phyloP scores from a whole-genome alignment of 2,329 filamentous ascomycete genomes.

The Beauveria australis region DNA sequence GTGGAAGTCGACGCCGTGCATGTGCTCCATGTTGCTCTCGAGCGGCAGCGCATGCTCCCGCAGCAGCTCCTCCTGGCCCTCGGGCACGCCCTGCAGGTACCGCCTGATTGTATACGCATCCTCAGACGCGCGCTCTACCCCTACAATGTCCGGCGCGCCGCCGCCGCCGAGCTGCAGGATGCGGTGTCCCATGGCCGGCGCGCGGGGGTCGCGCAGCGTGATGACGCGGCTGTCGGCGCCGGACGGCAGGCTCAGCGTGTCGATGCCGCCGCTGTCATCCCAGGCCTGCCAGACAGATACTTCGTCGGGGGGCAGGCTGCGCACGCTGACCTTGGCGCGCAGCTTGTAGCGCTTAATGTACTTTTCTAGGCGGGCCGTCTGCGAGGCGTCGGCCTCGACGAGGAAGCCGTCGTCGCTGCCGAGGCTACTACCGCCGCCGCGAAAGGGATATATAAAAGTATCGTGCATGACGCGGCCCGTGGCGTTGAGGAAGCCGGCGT shows the following conservation, averaged over 20 bases:
- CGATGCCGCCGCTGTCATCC: slow-evolving; percentile 38
- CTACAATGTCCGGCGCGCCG: slow-evolving; percentile 24
- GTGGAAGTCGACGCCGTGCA: slow-evolving; percentile 79
- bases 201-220: slow-evolving; percentile 42
- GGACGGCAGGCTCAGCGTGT: neutral
- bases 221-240: slow-evolving; percentile 18
- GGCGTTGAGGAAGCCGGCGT: slow-evolving; percentile 79
- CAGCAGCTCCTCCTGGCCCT: slow-evolving; percentile 74
- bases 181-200: slow-evolving; percentile 48
- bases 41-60: slow-evolving; percentile 67
- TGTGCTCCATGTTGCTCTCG: slow-evolving; percentile 82
- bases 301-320: slow-evolving; percentile 57
- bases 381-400: slow-evolving; percentile 70
- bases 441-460: slow-evolving; percentile 73
- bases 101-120: slow-evolving; percentile 65
- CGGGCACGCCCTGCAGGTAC: slow-evolving; percentile 72
- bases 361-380: slow-evolving; percentile 53
- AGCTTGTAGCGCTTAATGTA: slow-evolving; percentile 83
- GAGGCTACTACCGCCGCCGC: slow-evolving; percentile 11
- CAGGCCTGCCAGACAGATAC: slow-evolving; percentile 66
- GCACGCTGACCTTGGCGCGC: slow-evolving; percentile 66
- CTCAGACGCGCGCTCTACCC: slow-evolving; percentile 40
- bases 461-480: slow-evolving; percentile 80
- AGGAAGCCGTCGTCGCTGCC: slow-evolving; percentile 42
- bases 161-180: slow-evolving; percentile 27